phyloP scores from a whole-genome alignment of 2,329 filamentous ascomycete species.

The Leptodontidium sp. region DNA sequence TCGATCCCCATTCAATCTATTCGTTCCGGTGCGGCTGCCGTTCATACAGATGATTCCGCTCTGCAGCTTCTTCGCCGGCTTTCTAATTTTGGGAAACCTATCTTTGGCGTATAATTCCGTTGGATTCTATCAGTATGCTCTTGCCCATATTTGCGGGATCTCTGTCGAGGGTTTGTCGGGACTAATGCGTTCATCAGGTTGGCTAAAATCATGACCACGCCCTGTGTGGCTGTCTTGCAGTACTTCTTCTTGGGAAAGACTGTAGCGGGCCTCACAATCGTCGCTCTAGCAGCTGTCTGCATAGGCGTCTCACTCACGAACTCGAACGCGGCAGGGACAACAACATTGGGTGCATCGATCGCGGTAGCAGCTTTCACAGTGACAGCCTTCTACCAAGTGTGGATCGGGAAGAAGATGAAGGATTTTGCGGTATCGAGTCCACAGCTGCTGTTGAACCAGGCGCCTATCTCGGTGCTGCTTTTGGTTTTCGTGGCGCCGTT shows the following conservation, averaged over 20 bases:
- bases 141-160: neutral
- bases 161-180: neutral
- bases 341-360: constrained; percentile 52
- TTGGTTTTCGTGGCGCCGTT: constrained; percentile 53
- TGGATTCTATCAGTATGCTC: constrained; percentile 53
- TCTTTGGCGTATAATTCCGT: constrained; percentile 56
- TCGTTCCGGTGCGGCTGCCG: constrained; percentile 53
- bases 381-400: constrained; percentile 56
- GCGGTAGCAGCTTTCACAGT: constrained; percentile 54
- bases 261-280: constrained; percentile 51
- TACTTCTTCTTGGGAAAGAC: constrained; percentile 53
- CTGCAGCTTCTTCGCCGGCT: constrained; percentile 56
- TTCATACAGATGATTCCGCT: constrained; percentile 54
- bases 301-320: constrained; percentile 55
- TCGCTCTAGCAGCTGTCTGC: constrained; percentile 52
- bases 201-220: constrained; percentile 58
- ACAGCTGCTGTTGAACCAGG: constrained; percentile 55
- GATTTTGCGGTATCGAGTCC: constrained; percentile 53
- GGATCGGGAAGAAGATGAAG: constrained; percentile 58
- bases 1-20: constrained; percentile 52
- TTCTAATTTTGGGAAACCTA: constrained; percentile 55
- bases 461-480: constrained; percentile 54
- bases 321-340: constrained; percentile 49
- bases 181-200: constrained; percentile 40
- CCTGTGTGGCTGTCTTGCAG: constrained; percentile 55